These are phyloP conservation scores for Acanthamoeba pearcei DNA, from an alignment of 208 protist species.

Conservation along the genomic window DNA sequence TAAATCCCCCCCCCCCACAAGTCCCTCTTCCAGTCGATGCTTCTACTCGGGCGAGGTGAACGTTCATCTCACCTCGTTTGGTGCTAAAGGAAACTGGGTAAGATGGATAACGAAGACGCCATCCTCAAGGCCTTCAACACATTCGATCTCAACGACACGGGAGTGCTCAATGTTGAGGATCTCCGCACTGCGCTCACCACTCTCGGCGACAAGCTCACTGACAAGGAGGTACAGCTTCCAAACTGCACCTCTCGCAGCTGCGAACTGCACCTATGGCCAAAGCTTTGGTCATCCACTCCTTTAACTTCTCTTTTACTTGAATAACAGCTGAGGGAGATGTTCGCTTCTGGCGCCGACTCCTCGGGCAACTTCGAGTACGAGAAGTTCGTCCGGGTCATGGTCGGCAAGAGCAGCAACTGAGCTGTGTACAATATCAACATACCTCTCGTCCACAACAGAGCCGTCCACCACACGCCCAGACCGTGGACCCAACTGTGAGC, in stretches of 20 bases:
- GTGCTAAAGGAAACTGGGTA: slow-evolving; percentile 12
- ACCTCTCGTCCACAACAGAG: no score
- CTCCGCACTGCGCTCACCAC: not conserved
- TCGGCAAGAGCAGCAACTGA: slow-evolving; percentile 34
- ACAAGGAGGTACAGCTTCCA: slow-evolving; percentile 53
- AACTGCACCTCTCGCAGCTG: not conserved
- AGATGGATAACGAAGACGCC: slow-evolving; percentile 66
- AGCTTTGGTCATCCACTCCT: not conserved
- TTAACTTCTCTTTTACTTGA: not conserved
- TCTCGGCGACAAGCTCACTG: slow-evolving; percentile 56
- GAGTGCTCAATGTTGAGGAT: not conserved
- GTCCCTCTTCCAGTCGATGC: not conserved
- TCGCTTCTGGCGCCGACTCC: slow-evolving; percentile 5
- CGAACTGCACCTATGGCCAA: no score
- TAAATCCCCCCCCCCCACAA: not conserved
- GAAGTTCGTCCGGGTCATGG: slow-evolving; percentile 68
- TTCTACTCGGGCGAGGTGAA: no score
- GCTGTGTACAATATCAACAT: no score
- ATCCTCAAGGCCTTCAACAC: slow-evolving; percentile 75
- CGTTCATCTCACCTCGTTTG: not conserved
- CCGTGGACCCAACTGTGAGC: no score
- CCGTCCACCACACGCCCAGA: no score
- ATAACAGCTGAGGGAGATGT: slow-evolving; percentile 54
- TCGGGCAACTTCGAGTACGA: slow-evolving; percentile 72
- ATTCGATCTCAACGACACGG: slow-evolving; percentile 8